Evolutionary conservation across 805 yeast species (phyloP), one percentile per base, ranked within the genome.

Genomic region (Ogataea angusta): DNA sequence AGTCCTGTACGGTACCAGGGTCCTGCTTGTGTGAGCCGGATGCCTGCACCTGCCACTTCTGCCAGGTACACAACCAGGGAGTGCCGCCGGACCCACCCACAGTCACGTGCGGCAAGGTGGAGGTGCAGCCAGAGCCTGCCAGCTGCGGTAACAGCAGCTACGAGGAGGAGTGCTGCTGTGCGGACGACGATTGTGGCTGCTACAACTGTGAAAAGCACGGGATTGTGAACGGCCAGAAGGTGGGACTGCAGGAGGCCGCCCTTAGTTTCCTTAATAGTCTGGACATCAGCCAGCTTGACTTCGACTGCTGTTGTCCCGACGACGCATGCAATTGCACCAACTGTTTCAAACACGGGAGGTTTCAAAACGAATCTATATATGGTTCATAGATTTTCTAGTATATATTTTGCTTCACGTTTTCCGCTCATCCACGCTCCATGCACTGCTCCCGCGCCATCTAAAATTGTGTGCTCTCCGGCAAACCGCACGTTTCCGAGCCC

Each of bases 391-490:
- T 47, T 48, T 3, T 41, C 38, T 13, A 61, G 25, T 12, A 61
- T 42, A 29, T 46, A 33, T n/a, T 44, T 33, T 1, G 64, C 59
- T 42, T 62, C 66, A n/a, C 64, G 46, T 17, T 38, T 44, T 2
- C 66, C 96, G 53, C 91, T 82, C 46, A 69, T 67, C 78, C 86
- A 87, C 0, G 96, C 96, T 0, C 95, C 96, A 57, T 89, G 95
- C 5, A 84, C 93, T 51, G 95, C 89, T 0, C 96, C 96, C 12
- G 88, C 84, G 6, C 95, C 96, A 49, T 87, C 95, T 50, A 77
- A 64, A 16, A 80, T 77, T 0, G 96, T 84, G 59, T 89, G 96
- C 56, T 89, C 96, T 6, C 96, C 96, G 0, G 96, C 96, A 68
- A 89, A 89, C 30, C 95, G 68, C 2, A 89, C 63, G 7, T 70